Base-by-base conservation (phyloP, 129 eudicot genomes). In the Solidago caesia region DNA sequence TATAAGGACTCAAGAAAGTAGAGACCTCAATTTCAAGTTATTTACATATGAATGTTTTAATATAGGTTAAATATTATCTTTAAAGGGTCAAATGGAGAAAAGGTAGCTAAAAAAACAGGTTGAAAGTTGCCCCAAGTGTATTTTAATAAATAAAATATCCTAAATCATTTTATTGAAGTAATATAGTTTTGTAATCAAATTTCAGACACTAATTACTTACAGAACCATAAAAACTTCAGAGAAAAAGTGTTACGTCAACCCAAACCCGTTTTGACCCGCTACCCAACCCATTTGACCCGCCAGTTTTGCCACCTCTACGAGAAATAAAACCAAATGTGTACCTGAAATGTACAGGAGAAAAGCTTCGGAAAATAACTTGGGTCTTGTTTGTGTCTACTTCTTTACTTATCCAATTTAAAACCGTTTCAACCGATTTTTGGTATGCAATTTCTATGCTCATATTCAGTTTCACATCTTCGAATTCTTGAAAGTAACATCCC, bases 291-390 rank as follows among this genome's bases (percentile, higher is more conserved):
- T 21, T 42, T 33, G 68, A 45, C 12, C 43, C n/a, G 1, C n/a
- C 63, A 13, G 9, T 74, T 47, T 44, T 67, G 71, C 52, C 12
- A 63, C 9, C 16, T 64, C 4, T 46, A 45, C 69, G 25, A 51
- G 60, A 58, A 57, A 51, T 42, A 44, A 76, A 58, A 14, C 60
- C 8, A 10, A 45, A 66, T 33, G 4, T 5, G 75, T 77, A 93
- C 98, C 98, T 88, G 86, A 88, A 93, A 81, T 93, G 98, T 42
- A 93, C 97, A 5, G 98, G 97, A 83, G 98, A 87, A 85, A 82
- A 93, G 83, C 89, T 78, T 68, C 98, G 84, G 74, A 88, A 90
- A 75, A 90, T 33, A 64, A 93, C 90, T 71, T 84, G 95, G 8
- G 97, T 86, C 86, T 83, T 87, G 55, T 80, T 77, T 44, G 67